Base-by-base conservation (phyloP, 768 basidiomycete genomes). In the Leucocoprinus leucothites region DNA sequence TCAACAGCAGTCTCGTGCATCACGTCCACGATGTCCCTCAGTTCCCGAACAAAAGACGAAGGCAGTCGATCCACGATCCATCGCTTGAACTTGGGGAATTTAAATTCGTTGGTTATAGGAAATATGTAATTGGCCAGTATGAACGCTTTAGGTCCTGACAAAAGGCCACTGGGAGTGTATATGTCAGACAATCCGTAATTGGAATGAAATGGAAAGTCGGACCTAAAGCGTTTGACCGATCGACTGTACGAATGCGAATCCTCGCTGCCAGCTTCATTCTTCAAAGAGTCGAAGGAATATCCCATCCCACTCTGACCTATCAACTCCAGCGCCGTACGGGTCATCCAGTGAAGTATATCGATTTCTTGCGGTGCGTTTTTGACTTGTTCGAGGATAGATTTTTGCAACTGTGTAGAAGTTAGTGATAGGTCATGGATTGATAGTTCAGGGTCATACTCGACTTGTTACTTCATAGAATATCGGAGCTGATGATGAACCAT, bases 291-390 rank as follows among this genome's bases (percentile, higher is more conserved):
- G 38, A 78, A 77, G 13, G 71, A 72, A 45, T 68, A 69, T 4
- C 77, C 76, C n/a, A 82, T 66, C 2, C 79, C 79, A 22, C 71
- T 74, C 65, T 77, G 77, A 16, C 77, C 78, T 45, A 82, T 74
- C 36, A 81, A 67, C 56, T 82, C 79, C 18, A 81, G 67, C 14
- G 80, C 76, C 11, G 72, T 68, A 3, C 79, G 69, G 9, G 74
- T 64, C 63, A 71, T 69, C 74, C 75, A 77, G 18, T 63, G 56
- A 6, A 65, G 44, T 11, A 75, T 43, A 53, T 77, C 73, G 25
- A 77, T 61, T 63, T 73, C 70, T 47, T 65, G 58, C 2, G 69
- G 63, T n/a, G 70, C 72, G 2, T 64, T 58, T 16, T 61, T 44
- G 19, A 69, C 65, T 56, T 67, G 66, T 16, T 54, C 36, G 16